These are phyloP conservation scores for Xylaria intraflava DNA, from an alignment of 495 filamentous ascomycete genomes.

Conservation along the genomic window DNA sequence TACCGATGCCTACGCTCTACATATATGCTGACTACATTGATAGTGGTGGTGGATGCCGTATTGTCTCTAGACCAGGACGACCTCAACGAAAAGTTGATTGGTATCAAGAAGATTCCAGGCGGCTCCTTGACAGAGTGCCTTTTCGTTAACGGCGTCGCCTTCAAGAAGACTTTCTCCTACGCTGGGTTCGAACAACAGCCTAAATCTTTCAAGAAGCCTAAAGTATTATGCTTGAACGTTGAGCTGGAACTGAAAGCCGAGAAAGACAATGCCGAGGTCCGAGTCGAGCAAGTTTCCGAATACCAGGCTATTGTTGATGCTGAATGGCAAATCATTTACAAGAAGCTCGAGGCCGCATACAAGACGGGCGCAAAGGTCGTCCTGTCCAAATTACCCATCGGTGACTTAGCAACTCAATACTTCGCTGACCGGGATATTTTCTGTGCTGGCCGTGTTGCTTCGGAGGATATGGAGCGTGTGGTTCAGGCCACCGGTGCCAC, in stretches of 20 bases:
- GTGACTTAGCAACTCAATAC: slow-evolving; percentile 95
- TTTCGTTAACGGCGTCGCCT: slow-evolving; percentile 96
- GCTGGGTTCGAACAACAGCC: slow-evolving; percentile 99
- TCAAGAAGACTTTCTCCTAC: slow-evolving; percentile 99
- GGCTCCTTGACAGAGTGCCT: slow-evolving; percentile 94
- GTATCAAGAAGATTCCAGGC: slow-evolving; percentile 94
- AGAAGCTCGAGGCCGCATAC: slow-evolving; percentile 92
- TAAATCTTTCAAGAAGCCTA: slow-evolving; percentile 87
- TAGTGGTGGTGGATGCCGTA: slow-evolving; percentile 97
- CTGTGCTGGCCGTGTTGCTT: slow-evolving; percentile 89
- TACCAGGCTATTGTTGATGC: slow-evolving; percentile 99
- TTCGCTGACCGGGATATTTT: slow-evolving; percentile 98
- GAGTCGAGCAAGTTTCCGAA: slow-evolving; percentile 96
- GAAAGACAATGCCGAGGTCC: slow-evolving; percentile 97
- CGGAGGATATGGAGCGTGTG: slow-evolving; percentile 93
- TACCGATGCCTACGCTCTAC: not conserved
- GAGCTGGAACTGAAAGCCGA: slow-evolving; percentile 96
- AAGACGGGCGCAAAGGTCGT: slow-evolving; percentile 95
- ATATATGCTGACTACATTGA: slow-evolving; percentile 9
- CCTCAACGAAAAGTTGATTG: slow-evolving; percentile 95
- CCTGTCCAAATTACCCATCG: slow-evolving; percentile 93
- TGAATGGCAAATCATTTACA: slow-evolving; percentile 99
- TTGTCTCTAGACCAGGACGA: slow-evolving; percentile 95
- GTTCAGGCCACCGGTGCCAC: slow-evolving; percentile 89
- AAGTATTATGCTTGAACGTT: slow-evolving; percentile 94